Evolutionary conservation across 441 rosid species (phyloP).

Genomic region (Macaranga tanarius): DNA sequence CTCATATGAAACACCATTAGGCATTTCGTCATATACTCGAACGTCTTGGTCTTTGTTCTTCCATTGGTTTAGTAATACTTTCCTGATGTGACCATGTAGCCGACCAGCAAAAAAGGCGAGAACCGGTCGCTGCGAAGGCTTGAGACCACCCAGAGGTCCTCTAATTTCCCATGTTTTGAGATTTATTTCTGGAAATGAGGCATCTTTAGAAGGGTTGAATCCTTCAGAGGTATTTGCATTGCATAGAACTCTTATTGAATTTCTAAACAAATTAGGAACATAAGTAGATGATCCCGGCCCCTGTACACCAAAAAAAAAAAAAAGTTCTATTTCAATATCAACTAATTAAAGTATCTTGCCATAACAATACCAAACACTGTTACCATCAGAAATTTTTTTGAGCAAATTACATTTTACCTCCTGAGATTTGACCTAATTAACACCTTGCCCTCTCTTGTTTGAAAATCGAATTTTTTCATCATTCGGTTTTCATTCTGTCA

Average conservation of each 20-base stretch:
- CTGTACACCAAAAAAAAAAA: slow-evolving; percentile 20
- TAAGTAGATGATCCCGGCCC: slow-evolving; percentile 41
- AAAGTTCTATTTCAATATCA: not conserved
- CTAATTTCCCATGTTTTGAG: slow-evolving; percentile 52
- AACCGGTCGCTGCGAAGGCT: slow-evolving; percentile 34
- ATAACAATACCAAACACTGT: no score
- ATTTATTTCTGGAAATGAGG: slow-evolving; percentile 65
- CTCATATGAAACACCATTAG: slow-evolving; percentile 46
- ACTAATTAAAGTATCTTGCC: not conserved
- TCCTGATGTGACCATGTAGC: slow-evolving; percentile 66
- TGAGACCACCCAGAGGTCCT: slow-evolving; percentile 39
- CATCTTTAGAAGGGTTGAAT: slow-evolving; percentile 74
- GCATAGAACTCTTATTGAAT: slow-evolving; percentile 70
- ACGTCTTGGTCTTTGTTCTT: slow-evolving; percentile 51
- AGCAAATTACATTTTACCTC: no score
- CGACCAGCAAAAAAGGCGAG: slow-evolving; percentile 81
- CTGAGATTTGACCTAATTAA: no score
- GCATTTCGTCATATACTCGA: slow-evolving; percentile 60
- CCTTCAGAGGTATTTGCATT: slow-evolving; percentile 92
- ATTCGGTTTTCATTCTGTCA: no score
- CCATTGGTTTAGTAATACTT: slow-evolving; percentile 60
- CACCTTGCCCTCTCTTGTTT: no score
- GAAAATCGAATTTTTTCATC: no score
- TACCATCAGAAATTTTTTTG: no score
- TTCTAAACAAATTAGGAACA: slow-evolving; percentile 45